Evolutionary conservation across 495 filamentous ascomycete genomes (phyloP).

Genomic region (Usnea hakonensis): DNA sequence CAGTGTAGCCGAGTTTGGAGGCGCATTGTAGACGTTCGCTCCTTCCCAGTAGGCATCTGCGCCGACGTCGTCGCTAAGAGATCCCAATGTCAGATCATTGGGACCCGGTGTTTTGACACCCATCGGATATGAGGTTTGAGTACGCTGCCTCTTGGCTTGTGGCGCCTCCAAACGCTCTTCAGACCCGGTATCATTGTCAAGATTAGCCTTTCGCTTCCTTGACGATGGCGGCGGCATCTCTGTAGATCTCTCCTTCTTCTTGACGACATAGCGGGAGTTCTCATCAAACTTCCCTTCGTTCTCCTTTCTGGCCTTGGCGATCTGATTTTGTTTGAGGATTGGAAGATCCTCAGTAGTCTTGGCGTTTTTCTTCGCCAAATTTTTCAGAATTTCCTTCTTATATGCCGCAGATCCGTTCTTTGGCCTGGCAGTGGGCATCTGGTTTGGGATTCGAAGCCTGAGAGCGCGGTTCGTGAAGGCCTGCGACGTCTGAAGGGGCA

Average conservation of each 20-base stretch:
- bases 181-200: not conserved
- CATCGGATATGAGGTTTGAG: not conserved
- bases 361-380: not conserved
- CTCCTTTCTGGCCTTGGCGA: not conserved
- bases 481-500: not conserved
- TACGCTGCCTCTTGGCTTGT: not conserved
- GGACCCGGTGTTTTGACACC: not conserved
- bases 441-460: not conserved
- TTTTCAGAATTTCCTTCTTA: not conserved
- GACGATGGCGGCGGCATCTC: not conserved
- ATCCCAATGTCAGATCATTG: not conserved
- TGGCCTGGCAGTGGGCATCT: not conserved
- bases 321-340: not conserved
- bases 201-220: not conserved
- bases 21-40: not conserved
- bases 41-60: not conserved
- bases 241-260: not conserved
- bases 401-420: not conserved
- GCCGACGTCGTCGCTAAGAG: not conserved
- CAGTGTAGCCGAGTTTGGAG: not conserved
- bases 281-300: not conserved
- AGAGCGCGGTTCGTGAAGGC: not conserved
- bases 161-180: not conserved
- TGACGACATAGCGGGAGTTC: not conserved
- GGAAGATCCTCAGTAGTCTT: not conserved